Evolutionary conservation across 139 green algal species (phyloP).

Genomic region (Zygnema cylindricum): DNA sequence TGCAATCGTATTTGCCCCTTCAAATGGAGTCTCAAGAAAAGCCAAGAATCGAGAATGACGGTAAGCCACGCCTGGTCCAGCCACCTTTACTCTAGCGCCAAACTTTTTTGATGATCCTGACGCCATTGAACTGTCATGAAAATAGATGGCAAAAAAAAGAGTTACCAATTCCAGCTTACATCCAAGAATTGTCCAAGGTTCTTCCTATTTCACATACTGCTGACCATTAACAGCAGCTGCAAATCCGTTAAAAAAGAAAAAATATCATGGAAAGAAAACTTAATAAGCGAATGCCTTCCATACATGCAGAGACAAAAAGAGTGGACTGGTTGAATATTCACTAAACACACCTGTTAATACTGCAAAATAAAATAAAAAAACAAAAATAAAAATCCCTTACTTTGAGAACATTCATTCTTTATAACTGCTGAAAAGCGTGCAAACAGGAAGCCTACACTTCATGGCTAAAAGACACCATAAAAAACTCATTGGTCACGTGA

Average conservation of each 20-base stretch:
- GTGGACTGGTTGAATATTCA: not conserved
- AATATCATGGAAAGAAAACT: too few relatives aligned
- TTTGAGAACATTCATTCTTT: not conserved
- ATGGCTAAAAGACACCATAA: not conserved
- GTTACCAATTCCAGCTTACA: too few relatives aligned
- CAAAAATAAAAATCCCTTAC: not conserved
- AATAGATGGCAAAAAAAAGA: too few relatives aligned
- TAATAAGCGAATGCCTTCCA: too few relatives aligned
- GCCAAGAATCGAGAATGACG: not conserved
- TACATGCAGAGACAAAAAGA: too few relatives aligned
- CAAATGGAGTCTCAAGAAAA: conserved; percentile 41
- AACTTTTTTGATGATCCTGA: not conserved
- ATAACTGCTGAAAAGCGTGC: not conserved
- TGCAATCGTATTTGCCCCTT: conserved; percentile 29
- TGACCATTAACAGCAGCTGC: too few relatives aligned
- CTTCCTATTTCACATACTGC: too few relatives aligned
- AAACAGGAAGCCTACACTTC: not conserved
- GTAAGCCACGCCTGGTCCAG: conserved; percentile 21
- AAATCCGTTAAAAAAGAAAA: too few relatives aligned
- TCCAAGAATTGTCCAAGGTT: too few relatives aligned
- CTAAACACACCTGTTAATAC: not conserved
- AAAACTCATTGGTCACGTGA: not conserved
- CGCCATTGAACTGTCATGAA: not conserved
- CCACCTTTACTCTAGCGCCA: not conserved
- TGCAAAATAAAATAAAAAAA: not conserved